Base-by-base conservation (phyloP, 2,329 filamentous ascomycete species). In the Epichloe elymi region DNA sequence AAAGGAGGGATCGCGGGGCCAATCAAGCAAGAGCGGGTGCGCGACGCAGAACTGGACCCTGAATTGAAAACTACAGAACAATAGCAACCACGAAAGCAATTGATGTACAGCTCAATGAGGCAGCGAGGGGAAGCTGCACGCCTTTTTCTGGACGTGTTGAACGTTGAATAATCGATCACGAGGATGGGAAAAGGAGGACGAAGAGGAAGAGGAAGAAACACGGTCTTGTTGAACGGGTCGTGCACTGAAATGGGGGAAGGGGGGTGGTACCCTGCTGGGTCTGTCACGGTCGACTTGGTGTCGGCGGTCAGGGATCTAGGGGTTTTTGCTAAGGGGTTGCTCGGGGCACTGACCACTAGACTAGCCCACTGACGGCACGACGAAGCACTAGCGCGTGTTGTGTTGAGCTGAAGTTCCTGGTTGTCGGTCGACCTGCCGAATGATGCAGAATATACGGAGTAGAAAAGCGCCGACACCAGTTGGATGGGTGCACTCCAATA, bases 1-100 rank as follows among this genome's bases (percentile, higher is more conserved):
- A 53, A 50, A 50, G 51, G 51, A 50, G 48, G 17, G 35, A 53
- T 38, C 43, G 51, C 23, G 43, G 51, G 51, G 48, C 51, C 51
- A 52, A 50, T 50, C 48, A 50, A 37, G 39, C 37, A 14, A 40
- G 30, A 30, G 51, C 47, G 26, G 48, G 43, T 36, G 38, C 12
- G 43, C 10, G 39, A 19, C 38, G 19, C n/a, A 35, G n/a, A 33
- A 23, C 43, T 43, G 38, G 48, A 36, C 47, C 48, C 48, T 44
- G 43, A 36, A 48, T 39, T 12, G 12, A 37, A 8, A 46, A 33
- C 15, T 5, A 17, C 20, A 47, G 43, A 53, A 50, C 48, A 53
- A 53, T 44, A 47, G 17, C 33, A 52, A 50, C n/a, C 4, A 41
- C 14, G 3, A n/a, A 17, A 15, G 15, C 36, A 35, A 42, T 41